Base-by-base conservation (phyloP, 2,329 filamentous ascomycete genomes). In the Akanthomyces muscarius region DNA sequence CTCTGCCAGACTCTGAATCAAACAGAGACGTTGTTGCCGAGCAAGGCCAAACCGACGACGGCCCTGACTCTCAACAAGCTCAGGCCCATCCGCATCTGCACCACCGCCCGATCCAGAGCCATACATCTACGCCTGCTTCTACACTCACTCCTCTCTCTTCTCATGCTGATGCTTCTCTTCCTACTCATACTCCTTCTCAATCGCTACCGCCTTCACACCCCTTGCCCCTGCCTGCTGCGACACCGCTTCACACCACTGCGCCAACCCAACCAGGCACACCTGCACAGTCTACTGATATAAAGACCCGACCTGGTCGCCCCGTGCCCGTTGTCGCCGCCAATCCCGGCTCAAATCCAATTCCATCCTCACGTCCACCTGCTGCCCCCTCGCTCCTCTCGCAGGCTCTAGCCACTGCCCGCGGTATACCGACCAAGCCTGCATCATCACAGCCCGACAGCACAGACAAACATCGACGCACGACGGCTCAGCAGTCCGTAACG, bases 321-420 rank as follows among this genome's bases (percentile, higher is more conserved):
- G n/a, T 45, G 13, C 16, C 47, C 36, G 45, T 48, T 21, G 36
- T 47, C 61, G 48, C 50, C 38, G 47, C 47, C 62, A 63, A 25
- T 25, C 11, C 54, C 48, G 57, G 47, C 21, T 54, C 48, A 30
- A 23, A 10, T 21, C 23, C 38, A 47, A 47, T 54, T 21, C 16
- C 25, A 38, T 30, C 41, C 18, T 55, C 59, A 47, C 54, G 55
- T 50, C 41, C 54, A 10, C 6, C 58, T 47, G 30, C 41, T 23
- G 36, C 50, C 5, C 63, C 63, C 11, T 64, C 63, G 44, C 44
- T 64, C 16, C 54, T 64, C 36, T 61, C 63, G 11, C 63, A 61
- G 52, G 63, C 63, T 38, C 57, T 64, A 4, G 63, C 63, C 38
- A 44, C 57, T 25, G 63, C 63, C 47, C 63, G 63, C 4, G 63